Evolutionary conservation across 495 filamentous ascomycete genomes (phyloP).

Genomic region (Barbatosphaeria neglecta): DNA sequence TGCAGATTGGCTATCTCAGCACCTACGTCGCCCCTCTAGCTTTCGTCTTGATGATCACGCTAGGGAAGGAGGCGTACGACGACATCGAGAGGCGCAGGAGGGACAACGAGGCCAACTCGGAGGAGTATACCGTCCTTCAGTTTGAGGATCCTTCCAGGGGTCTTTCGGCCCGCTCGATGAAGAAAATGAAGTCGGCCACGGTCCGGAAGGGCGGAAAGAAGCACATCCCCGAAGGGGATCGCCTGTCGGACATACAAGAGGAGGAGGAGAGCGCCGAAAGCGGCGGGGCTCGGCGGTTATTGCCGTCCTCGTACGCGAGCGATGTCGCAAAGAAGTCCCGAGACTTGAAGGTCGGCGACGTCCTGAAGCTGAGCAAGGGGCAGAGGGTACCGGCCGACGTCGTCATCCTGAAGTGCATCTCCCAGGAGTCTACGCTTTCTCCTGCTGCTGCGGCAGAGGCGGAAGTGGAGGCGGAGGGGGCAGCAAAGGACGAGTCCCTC

Average conservation of each 20-base stretch:
- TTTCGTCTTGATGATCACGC: conserved; percentile 80
- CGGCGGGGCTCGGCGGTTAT: conserved; percentile 15
- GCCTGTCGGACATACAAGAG: conserved; percentile 41
- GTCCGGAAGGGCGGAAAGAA: conserved; percentile 17
- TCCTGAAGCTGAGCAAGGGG: conserved; percentile 81
- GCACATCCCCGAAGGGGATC: conserved; percentile 22
- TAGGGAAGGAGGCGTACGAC: conserved; percentile 93
- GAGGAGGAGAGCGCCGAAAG: conserved; percentile 40
- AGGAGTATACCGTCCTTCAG: conserved; percentile 69
- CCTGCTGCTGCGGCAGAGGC: conserved; percentile 14
- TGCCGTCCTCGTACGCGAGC: conserved; percentile 31
- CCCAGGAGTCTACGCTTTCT: conserved; percentile 40
- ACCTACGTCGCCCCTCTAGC: conserved; percentile 90
- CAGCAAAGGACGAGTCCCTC: conserved; percentile 19
- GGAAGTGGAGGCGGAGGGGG: conserved; percentile 12
- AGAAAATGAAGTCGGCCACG: conserved; percentile 24
- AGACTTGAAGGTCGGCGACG: conserved; percentile 91
- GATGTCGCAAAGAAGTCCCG: conserved; percentile 69
- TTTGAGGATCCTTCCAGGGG: conserved; percentile 41
- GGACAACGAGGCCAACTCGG: conserved; percentile 90
- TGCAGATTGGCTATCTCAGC: conserved; percentile 87
- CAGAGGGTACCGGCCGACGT: conserved; percentile 91
- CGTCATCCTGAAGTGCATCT: conserved; percentile 76
- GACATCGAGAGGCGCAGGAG: conserved; percentile 76
- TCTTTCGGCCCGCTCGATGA: conserved; percentile 14